These are phyloP conservation scores for Aquilaria agallochum DNA, from an alignment of 441 rosid species.

Conservation along the genomic window DNA sequence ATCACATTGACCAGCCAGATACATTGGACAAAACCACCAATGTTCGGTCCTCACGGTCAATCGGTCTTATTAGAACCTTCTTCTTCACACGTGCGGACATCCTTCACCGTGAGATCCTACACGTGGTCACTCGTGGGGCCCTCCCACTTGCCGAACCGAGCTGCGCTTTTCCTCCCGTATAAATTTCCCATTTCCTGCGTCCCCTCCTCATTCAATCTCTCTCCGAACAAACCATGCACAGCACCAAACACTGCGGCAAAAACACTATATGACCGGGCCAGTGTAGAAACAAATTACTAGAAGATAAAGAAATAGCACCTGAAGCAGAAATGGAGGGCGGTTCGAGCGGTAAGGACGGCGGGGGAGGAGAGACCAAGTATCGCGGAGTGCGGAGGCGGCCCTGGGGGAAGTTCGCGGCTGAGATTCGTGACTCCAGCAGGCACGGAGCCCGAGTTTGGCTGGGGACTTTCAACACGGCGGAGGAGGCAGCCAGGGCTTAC, in stretches of 20 bases:
- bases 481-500: conserved; percentile 84
- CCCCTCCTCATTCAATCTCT: conserved; percentile 15
- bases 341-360: conserved; percentile 5
- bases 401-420: conserved; percentile 73
- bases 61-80: conserved; percentile 14
- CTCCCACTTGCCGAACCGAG: conserved; percentile 1
- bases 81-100: conserved; percentile 13
- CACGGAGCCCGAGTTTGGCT: conserved; percentile 73
- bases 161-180: conserved; percentile 13
- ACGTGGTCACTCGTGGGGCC: conserved; percentile 17
- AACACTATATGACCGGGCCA: neutral
- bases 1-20: conserved; percentile 32
- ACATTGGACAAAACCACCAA: conserved; percentile 17
- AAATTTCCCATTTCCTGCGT: conserved; percentile 8
- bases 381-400: conserved; percentile 60
- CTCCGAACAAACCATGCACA: conserved; percentile 26
- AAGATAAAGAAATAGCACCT: too few relatives aligned
- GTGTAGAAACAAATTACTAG: too few relatives aligned
- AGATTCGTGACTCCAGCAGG: conserved; percentile 57
- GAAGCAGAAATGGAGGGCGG: conserved; percentile 22
- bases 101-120: conserved; percentile 15
- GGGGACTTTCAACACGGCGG: conserved; percentile 73
- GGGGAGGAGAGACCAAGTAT: conserved; percentile 36
- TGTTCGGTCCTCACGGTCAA: too few relatives aligned
- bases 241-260: neutral